Conservation (phyloP, 345 rosid species). For the Draba incana region DNA sequence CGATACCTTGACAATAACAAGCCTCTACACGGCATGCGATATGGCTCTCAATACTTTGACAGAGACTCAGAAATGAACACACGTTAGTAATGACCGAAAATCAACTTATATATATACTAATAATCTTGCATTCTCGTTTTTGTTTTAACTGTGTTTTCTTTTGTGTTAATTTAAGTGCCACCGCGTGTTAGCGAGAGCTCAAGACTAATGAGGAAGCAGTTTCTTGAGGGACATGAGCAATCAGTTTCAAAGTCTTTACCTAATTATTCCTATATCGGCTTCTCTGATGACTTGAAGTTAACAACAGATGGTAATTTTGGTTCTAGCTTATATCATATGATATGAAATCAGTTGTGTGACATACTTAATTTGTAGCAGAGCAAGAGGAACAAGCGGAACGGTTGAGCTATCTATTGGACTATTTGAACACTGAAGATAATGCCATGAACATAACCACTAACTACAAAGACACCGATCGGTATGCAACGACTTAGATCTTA, state of each 20-base stretch:
- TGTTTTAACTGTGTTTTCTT: not conserved
- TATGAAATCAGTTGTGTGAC: not conserved
- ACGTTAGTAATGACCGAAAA: conserved; percentile 38
- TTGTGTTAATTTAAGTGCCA: conserved; percentile 45
- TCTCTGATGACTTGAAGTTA: conserved; percentile 53
- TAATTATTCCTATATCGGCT: conserved; percentile 53
- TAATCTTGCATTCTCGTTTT: conserved; percentile 24
- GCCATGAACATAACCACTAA: conserved; percentile 46
- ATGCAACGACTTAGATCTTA: conserved; percentile 25
- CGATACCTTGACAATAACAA: conserved; percentile 67
- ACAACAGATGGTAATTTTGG: conserved; percentile 54
- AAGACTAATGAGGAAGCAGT: conserved; percentile 48
- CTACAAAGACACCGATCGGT: conserved; percentile 72
- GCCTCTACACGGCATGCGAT: conserved; percentile 50
- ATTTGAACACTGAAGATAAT: conserved; percentile 58
- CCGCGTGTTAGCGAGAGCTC: conserved; percentile 49
- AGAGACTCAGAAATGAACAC: conserved; percentile 68
- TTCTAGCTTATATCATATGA: not conserved
- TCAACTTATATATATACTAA: not conserved
- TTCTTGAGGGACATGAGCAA: conserved; percentile 35
- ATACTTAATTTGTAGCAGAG: conserved; percentile 31
- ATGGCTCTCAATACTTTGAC: conserved; percentile 51
- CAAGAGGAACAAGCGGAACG: conserved; percentile 56
- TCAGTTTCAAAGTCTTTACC: conserved; percentile 48
- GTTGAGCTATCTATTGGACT: conserved; percentile 59